Conservation (phyloP, 2,329 filamentous ascomycete species). For the Pestalotiopsis sp. region DNA sequence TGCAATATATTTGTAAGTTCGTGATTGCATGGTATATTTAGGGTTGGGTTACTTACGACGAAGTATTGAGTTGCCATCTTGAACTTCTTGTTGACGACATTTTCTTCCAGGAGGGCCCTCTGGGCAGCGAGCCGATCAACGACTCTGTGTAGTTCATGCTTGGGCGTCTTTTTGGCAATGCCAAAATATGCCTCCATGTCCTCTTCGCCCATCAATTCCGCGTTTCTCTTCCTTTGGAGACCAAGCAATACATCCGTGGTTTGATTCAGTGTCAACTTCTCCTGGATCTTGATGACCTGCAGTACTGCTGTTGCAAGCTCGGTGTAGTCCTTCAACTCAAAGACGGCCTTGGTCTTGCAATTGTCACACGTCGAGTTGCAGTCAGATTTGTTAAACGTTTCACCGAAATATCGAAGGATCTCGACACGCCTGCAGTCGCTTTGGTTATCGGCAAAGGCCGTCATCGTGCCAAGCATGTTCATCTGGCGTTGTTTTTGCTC, state of each 20-base stretch:
- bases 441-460: constrained; percentile 87
- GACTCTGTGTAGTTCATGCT: constrained; percentile 80
- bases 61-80: constrained; percentile 79
- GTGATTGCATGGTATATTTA: no score
- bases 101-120: constrained; percentile 72
- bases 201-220: constrained; percentile 39
- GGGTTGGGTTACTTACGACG: constrained; percentile 47
- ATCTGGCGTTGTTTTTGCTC: constrained; percentile 84
- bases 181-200: constrained; percentile 65
- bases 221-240: constrained; percentile 56
- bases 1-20: constrained; percentile 11
- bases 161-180: constrained; percentile 68
- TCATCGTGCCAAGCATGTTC: constrained; percentile 82
- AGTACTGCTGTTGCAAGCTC: constrained; percentile 73
- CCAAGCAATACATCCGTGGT: constrained; percentile 86
- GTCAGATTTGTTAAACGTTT: constrained; percentile 71
- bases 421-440: constrained; percentile 86
- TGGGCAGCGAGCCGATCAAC: constrained; percentile 77
- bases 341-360: constrained; percentile 73
- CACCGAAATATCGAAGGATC: constrained; percentile 92
- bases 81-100: constrained; percentile 60
- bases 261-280: constrained; percentile 72
- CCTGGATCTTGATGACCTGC: constrained; percentile 63
- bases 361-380: constrained; percentile 87
- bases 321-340: constrained; percentile 77